A percentile compares a stretch with the other conserved stretches of the same genome.
phyloP scores from a whole-genome alignment of 1,284 basidiomycete species.

The Ceraceosorus guamensis region DNA sequence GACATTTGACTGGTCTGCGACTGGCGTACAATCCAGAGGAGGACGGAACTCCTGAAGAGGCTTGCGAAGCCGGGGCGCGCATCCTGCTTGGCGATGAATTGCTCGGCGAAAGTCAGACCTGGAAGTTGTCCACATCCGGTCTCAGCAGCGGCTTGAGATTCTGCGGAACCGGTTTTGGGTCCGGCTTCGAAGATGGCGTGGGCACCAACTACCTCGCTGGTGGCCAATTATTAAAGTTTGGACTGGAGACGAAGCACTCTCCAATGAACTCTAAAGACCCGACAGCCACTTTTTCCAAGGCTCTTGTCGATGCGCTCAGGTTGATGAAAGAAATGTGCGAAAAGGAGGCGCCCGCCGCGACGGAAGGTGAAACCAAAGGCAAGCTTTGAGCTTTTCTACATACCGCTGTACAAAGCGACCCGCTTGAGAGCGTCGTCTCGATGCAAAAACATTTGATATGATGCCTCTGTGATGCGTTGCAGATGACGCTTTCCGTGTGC shows the following conservation, averaged over 20 bases:
- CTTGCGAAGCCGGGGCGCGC: neutral
- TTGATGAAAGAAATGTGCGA: constrained; percentile 65
- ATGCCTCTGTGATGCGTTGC: too few species aligned
- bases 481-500: too few species aligned
- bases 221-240: constrained; percentile 77
- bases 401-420: too few species aligned
- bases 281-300: constrained; percentile 63
- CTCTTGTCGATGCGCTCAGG: constrained; percentile 62
- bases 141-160: constrained; percentile 79
- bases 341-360: constrained; percentile 21
- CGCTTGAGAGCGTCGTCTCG: too few species aligned
- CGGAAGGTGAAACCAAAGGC: too few species aligned
- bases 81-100: constrained; percentile 57
- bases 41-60: constrained; percentile 10
- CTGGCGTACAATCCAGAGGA: constrained; percentile 48
- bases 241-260: constrained; percentile 76
- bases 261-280: constrained; percentile 51
- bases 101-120: constrained; percentile 70
- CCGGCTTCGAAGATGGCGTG: constrained; percentile 32
- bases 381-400: too few species aligned
- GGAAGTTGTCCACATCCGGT: constrained; percentile 88
- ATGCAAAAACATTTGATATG: too few species aligned
- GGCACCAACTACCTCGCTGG: constrained; percentile 62
- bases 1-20: constrained; percentile 80
- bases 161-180: constrained; percentile 72